A percentile compares a stretch with the other conserved stretches of the same genome.
Conservation (phyloP, 768 basidiomycete species). For the Scleroderma bovista region DNA sequence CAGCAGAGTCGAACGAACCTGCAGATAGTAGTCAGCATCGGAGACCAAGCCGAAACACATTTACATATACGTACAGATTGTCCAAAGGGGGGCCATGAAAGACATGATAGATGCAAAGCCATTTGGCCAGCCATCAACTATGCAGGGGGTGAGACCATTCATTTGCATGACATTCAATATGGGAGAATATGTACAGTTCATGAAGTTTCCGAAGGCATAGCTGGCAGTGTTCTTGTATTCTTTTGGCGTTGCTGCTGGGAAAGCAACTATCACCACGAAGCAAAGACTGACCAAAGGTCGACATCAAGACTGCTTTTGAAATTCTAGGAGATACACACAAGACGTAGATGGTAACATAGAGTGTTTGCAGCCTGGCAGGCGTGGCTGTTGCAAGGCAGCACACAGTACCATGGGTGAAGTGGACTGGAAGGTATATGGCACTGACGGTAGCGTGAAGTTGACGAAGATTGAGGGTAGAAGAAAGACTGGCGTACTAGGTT, state of each 20-base stretch:
- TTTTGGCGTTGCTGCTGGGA: slow-evolving; percentile 57
- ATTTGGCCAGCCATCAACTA: slow-evolving; percentile 40
- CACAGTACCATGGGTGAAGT: slow-evolving; percentile 55
- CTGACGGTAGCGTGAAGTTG: slow-evolving; percentile 27
- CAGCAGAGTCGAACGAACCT: slow-evolving; percentile 44
- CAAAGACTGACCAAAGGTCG: slow-evolving; percentile 51
- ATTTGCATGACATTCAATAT: neutral
- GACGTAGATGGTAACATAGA: slow-evolving; percentile 65
- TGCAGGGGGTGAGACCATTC: slow-evolving; percentile 2
- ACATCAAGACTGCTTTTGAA: too few species aligned
- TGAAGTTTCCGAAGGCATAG: slow-evolving; percentile 58
- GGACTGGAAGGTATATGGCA: slow-evolving; percentile 57
- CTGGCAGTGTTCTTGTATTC: slow-evolving; percentile 55
- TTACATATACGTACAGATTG: slow-evolving; percentile 32
- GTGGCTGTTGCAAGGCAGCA: slow-evolving; percentile 63
- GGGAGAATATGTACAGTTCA: slow-evolving; percentile 44
- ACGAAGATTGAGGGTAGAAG: too few species aligned
- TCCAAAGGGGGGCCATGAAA: slow-evolving; percentile 47
- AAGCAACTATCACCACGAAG: slow-evolving; percentile 60
- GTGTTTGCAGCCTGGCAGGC: slow-evolving; percentile 63
- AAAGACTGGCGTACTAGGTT: slow-evolving; percentile 3
- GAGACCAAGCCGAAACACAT: neutral
- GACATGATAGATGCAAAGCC: slow-evolving; percentile 48
- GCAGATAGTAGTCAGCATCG: neutral
- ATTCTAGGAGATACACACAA: slow-evolving; percentile 38